These are phyloP conservation scores for Novymonas esmeraldas DNA, from an alignment of 208 protist species.

Conservation along the genomic window DNA sequence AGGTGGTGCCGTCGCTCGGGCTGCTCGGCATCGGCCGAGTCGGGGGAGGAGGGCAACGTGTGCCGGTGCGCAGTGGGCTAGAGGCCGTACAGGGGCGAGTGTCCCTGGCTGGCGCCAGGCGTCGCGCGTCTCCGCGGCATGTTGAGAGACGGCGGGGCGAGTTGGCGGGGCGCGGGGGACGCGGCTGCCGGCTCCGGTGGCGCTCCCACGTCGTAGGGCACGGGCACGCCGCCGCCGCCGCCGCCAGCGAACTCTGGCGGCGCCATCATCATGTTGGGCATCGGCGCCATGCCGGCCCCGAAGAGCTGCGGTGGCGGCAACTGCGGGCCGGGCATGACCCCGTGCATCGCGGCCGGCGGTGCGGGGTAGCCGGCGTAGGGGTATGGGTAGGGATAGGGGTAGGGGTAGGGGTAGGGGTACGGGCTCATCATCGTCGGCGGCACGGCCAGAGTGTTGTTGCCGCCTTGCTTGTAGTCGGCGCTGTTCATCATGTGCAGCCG, in stretches of 20 bases:
- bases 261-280: conserved; percentile 4
- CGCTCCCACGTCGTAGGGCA: background rate
- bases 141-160: conserved; percentile 10
- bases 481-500: conserved; percentile 50
- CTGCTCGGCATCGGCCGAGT: too few species aligned
- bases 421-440: conserved; percentile 7
- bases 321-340: background rate
- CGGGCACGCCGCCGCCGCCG: background rate
- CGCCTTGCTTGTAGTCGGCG: conserved; percentile 16
- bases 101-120: conserved; percentile 3
- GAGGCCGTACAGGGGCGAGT: conserved; percentile 11
- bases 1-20: too few species aligned
- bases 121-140: conserved; percentile 26
- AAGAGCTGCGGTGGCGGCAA: conserved; percentile 33
- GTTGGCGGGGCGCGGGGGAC: background rate
- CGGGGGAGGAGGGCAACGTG: too few species aligned
- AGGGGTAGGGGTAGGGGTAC: conserved; percentile 4
- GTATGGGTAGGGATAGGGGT: conserved; percentile 7
- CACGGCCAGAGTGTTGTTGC: background rate
- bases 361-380: conserved; percentile 4
- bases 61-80: too few species aligned
- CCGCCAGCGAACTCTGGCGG: background rate
- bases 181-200: background rate
- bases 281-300: conserved; percentile 22
- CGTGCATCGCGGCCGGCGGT: background rate